Conservation (phyloP, 1,284 basidiomycete species). For the Pisolithus thermaeus region DNA sequence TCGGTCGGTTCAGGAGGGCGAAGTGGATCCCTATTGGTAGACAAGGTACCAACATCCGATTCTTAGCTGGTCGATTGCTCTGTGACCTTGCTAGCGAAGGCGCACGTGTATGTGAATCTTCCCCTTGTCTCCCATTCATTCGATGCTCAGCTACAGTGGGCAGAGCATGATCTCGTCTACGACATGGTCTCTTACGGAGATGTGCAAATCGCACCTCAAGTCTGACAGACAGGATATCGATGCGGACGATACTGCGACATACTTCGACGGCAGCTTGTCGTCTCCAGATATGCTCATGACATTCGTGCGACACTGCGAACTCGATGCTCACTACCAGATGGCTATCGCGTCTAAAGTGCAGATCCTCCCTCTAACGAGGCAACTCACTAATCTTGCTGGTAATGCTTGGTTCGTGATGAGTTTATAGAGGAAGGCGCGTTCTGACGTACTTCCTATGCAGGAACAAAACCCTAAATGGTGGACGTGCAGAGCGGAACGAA, state of each 20-base stretch:
- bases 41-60: constrained; percentile 81
- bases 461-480: constrained; percentile 93
- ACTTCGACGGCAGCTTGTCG: constrained; percentile 82
- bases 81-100: constrained; percentile 94
- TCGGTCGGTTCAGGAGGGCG: constrained; percentile 87
- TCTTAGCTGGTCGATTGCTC: constrained; percentile 82
- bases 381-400: constrained; percentile 95
- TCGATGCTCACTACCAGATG: constrained; percentile 96
- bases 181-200: constrained; percentile 97
- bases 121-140: neutral
- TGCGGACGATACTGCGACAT: constrained; percentile 88
- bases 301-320: constrained; percentile 89
- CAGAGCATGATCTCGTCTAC: constrained; percentile 92
- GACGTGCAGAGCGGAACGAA: constrained; percentile 97
- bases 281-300: constrained; percentile 78
- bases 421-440: neutral
- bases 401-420: constrained; percentile 77
- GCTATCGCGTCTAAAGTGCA: constrained; percentile 90
- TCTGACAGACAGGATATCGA: constrained; percentile 89
- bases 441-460: constrained; percentile 33
- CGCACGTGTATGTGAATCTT: constrained; percentile 64
- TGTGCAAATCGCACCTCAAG: constrained; percentile 89
- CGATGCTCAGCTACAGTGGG: neutral
- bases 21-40: constrained; percentile 79
- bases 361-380: constrained; percentile 83